Evolutionary conservation across 1,139 yeast species (phyloP), one percentile per base, ranked within the genome.

Genomic region (Yamadazyma epiphylla): DNA sequence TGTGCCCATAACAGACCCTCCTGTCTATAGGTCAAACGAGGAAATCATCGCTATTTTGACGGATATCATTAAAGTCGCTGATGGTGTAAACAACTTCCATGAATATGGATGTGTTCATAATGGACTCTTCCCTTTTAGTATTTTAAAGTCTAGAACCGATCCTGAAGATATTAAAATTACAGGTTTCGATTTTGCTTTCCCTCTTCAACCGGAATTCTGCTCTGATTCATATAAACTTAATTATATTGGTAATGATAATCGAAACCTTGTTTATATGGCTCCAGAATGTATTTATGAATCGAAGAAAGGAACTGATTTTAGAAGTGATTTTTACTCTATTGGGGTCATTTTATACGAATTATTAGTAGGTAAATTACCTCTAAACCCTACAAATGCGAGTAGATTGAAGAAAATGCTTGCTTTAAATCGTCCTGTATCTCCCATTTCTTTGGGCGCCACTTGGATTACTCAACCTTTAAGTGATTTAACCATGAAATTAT

Each of bases 181-280:
- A 0, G 76, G 77, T 2, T 74, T 77, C 74, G 79, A 73, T 39
- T 73, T 69, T 41, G 48, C 67, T 19, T 74, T 72, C 40, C 46
- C 70, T 3, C 48, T 63, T n/a, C 53, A 53, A 25, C 58, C 62
- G 0, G 80, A 74, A 39, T 70, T 65, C 36, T 55, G 72, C 20
- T 49, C 63, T 10, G 49, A 52, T 27, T 56, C 59, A 16, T 61
- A 51, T 32, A 39, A 71, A 21, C 49, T 51, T 20, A 46, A 50
- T 9, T 59, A 60, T 31, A 42, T 55, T 23, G 39, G 41, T 11
- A 46, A 49, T 12, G 48, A 70, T 6, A 55, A 61, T 1, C 68
- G 62, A 21, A 55, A 64, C 39, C 46, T 73, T 23, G 75, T 76
- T 0, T 74, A 65, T 39, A 64, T 72, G 41, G 66, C 79, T 1